Evolutionary conservation across 129 eudicot genomes (phyloP).

Genomic region (Artemisia argyi): DNA sequence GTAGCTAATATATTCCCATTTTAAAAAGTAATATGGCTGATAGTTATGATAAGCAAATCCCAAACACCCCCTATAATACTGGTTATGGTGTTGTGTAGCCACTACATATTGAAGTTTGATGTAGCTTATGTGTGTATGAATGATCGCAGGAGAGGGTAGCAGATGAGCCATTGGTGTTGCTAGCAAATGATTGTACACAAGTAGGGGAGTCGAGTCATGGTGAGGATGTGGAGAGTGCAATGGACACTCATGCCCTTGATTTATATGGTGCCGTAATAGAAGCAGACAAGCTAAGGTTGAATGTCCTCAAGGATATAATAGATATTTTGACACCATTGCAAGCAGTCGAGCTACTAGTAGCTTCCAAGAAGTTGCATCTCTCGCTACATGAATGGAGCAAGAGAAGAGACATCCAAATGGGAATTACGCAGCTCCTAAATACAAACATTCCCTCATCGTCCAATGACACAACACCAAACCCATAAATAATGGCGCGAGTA

Average conservation of each 20-base stretch:
- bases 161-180: conserved; percentile 38
- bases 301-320: conserved; percentile 38
- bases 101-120: no score
- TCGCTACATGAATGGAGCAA: conserved; percentile 42
- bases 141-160: conserved; percentile 41
- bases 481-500: background rate
- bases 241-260: conserved; percentile 39
- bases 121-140: background rate
- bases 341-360: conserved; percentile 39
- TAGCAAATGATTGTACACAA: conserved; percentile 12
- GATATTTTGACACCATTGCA: conserved; percentile 43
- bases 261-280: conserved; percentile 18
- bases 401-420: conserved; percentile 32
- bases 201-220: conserved; percentile 26
- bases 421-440: conserved; percentile 12
- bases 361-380: conserved; percentile 44
- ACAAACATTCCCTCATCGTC: conserved; percentile 1
- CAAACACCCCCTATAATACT: no score
- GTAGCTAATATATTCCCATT: no score
- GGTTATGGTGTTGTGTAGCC: no score
- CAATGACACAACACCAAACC: background rate
- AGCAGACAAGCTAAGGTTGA: conserved; percentile 43
- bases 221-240: conserved; percentile 22
- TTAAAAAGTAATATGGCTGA: no score
- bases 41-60: no score